Evolutionary conservation across 106 monocot genomes (phyloP).

Genomic region (Allium fistulosum): DNA sequence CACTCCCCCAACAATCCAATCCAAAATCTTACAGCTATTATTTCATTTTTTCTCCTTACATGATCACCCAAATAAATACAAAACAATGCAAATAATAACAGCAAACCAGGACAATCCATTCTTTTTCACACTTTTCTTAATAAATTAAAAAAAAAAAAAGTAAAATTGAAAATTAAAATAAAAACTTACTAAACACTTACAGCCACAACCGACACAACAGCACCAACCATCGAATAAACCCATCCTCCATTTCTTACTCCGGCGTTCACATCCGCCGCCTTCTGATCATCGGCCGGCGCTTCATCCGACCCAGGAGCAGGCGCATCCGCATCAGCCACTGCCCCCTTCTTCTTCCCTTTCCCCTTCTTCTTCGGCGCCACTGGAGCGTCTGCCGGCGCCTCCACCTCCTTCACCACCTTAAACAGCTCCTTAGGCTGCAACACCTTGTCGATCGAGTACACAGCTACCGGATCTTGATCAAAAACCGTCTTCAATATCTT

Average conservation of each 20-base stretch:
- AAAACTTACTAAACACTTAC: neutral
- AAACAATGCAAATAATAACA: too few relatives aligned
- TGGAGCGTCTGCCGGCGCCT: constrained; percentile 24
- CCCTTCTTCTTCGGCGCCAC: constrained; percentile 1
- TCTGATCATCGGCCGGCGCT: constrained; percentile 13
- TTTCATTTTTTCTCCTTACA: too few relatives aligned
- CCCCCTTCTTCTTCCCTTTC: constrained; percentile 1
- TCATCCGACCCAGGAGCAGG: constrained; percentile 13
- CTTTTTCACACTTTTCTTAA: neutral
- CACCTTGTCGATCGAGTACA: constrained; percentile 32
- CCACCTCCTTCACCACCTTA: constrained; percentile 12
- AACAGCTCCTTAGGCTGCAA: constrained; percentile 34
- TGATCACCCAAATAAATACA: too few relatives aligned
- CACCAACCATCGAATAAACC: neutral
- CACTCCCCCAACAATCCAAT: too few relatives aligned
- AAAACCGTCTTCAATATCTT: constrained; percentile 17
- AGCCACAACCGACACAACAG: neutral
- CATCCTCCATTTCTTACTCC: neutral
- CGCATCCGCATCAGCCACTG: constrained; percentile 4
- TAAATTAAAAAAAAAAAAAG: neutral
- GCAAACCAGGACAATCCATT: neutral
- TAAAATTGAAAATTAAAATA: neutral
- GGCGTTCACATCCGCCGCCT: constrained; percentile 19
- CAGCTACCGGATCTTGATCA: constrained; percentile 28
- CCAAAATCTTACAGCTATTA: too few relatives aligned